phyloP scores from a whole-genome alignment of 805 yeast genomes.

The Zygoascus bituminiphila region DNA sequence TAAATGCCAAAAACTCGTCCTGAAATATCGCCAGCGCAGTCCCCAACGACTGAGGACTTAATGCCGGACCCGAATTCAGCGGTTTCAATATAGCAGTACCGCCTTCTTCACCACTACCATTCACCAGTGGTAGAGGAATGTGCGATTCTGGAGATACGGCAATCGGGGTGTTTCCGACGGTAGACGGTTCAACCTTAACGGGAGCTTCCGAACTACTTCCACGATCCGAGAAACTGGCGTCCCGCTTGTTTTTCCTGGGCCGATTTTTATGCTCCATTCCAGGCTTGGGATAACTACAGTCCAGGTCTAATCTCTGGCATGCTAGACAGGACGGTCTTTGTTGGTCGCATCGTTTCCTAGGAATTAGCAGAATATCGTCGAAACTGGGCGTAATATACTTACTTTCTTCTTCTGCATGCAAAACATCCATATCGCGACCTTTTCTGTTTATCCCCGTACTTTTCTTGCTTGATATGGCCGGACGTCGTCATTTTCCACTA shows the following conservation, averaged over 20 bases:
- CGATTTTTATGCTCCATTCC: constrained; percentile 49
- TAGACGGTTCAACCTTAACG: neutral
- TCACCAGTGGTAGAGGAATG: neutral
- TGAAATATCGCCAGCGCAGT: neutral
- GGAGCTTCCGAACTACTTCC: neutral
- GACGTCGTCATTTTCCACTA: neutral
- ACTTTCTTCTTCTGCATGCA: constrained; percentile 66
- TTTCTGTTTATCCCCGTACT: neutral
- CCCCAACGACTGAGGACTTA: neutral
- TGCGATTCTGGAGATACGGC: neutral
- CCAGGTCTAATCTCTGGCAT: constrained; percentile 54
- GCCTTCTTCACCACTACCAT: neutral
- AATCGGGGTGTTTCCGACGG: neutral
- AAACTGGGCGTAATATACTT: constrained; percentile 4
- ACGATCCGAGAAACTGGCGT: neutral
- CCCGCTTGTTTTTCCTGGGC: constrained; percentile 5
- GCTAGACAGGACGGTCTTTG: constrained; percentile 57
- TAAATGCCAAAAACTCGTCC: neutral
- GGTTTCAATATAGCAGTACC: neutral
- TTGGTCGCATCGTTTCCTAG: constrained; percentile 62
- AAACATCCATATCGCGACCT: constrained; percentile 49
- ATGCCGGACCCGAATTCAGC: neutral
- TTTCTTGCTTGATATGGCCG: neutral
- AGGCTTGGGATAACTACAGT: constrained; percentile 67
- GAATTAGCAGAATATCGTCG: neutral